Evolutionary conservation across 2,329 filamentous ascomycete species (phyloP), one percentile per base, ranked within the genome.

Genomic region (Xylaria hypoxylon): DNA sequence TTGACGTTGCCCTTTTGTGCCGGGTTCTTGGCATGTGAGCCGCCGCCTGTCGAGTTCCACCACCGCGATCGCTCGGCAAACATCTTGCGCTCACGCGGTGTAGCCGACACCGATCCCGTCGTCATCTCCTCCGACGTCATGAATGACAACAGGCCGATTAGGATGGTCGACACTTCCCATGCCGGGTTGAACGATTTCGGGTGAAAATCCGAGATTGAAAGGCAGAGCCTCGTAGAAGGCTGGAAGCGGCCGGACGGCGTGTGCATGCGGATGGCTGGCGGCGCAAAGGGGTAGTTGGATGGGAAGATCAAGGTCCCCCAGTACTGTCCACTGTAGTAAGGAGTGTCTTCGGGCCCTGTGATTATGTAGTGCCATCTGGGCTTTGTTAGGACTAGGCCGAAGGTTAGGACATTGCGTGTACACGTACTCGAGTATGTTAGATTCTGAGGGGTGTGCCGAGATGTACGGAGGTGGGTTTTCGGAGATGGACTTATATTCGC

Each of bases 41-140:
- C 95, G 59, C 93, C 94, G 45, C 95, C 94, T 0, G 95, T 98
- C 38, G 90, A 92, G 81, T 99, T 99, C 94, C 94, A 98, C 96
- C 96, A 99, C 61, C 92, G 85, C 17, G 93, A 92, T 68, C 92
- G 87, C 26, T 86, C 85, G 0, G 96, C 94, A 56, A 94, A 88
- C 74, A 90, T 87, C 78, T 89, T 91, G 68, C 95, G 88, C 83
- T 98, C 94, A 3, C 87, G 83, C 56, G 92, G 87, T 0, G 88
- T 91, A 19, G 90, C 92, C 5, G 90, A 90, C 33, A 99, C 88
- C 33, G 91, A 94, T 2, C 96, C 96, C 0, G 96, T 98, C 0
- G 96, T 99, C 92, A 98, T 97, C 82, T 99, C 96, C 77, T 99
- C 95, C 71, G 92, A 93, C 2, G 95, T 98, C 96, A 99, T 99